A percentile compares a stretch with the other conserved stretches of the same genome.
phyloP scores from a whole-genome alignment of 768 basidiomycete genomes.

The Pisolithus tinctorius region DNA sequence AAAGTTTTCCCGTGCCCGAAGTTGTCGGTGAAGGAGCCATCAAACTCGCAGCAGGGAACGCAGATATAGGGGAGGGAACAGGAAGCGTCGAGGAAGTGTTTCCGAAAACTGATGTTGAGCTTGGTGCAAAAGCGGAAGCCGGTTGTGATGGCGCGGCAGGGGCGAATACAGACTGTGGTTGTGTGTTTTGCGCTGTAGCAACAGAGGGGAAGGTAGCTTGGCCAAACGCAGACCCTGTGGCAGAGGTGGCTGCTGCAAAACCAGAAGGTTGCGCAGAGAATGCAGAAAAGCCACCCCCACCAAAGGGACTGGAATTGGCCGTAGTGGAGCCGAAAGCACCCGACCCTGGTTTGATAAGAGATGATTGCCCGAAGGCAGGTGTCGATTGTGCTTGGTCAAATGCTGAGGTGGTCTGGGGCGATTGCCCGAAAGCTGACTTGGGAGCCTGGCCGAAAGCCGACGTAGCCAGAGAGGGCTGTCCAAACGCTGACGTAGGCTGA shows the following conservation, averaged over 20 bases:
- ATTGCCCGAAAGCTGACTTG: constrained; percentile 24
- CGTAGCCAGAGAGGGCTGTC: constrained; percentile 19
- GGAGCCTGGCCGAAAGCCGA: constrained; percentile 30
- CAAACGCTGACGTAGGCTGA: constrained; percentile 30
- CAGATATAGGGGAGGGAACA: constrained; percentile 13
- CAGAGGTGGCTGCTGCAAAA: constrained; percentile 25
- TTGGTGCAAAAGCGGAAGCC: constrained; percentile 23
- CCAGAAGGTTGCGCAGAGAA: constrained; percentile 43
- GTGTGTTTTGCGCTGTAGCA: constrained; percentile 1
- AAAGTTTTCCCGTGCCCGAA: constrained; percentile 15
- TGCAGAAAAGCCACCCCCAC: constrained; percentile 42
- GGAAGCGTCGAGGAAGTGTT: constrained; percentile 13
- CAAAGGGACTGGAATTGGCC: constrained; percentile 29
- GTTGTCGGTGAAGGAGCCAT: constrained; percentile 24
- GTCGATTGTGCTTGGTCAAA: constrained; percentile 29
- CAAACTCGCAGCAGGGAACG: constrained; percentile 12
- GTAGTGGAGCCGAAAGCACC: constrained; percentile 45
- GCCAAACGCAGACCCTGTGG: constrained; percentile 4
- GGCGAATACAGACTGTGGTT: constrained; percentile 13
- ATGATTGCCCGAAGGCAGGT: constrained; percentile 32
- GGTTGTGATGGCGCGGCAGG: constrained; percentile 8
- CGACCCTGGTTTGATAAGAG: constrained; percentile 42
- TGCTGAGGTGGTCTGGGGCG: constrained; percentile 17
- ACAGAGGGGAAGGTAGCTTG: constrained; percentile 18
- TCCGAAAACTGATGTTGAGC: constrained; percentile 13